phyloP scores from a whole-genome alignment of 2,329 filamentous ascomycete species.

The Nigrospora oryzae region DNA sequence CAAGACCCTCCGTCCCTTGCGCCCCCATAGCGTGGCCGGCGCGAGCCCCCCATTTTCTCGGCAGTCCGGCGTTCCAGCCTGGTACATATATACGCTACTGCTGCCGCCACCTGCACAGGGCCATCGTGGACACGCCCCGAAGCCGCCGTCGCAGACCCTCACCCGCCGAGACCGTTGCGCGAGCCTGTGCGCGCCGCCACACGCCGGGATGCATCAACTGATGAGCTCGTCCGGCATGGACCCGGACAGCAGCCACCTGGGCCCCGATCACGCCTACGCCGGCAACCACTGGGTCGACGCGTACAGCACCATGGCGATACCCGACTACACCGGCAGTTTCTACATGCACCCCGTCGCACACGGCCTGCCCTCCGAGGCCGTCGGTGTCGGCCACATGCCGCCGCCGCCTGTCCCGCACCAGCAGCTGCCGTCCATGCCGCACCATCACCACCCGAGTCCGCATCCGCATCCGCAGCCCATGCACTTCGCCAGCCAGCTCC shows the following conservation, averaged over 20 bases:
- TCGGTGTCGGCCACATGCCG: constrained; percentile 37
- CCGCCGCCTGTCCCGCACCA: constrained; percentile 54
- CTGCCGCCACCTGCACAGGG: neutral
- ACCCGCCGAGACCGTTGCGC: constrained; percentile 9
- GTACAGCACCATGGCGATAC: constrained; percentile 62
- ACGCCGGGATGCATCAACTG: constrained; percentile 35
- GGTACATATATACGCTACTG: neutral
- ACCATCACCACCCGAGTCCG: constrained; percentile 31
- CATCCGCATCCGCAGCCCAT: constrained; percentile 41
- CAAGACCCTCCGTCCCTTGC: constrained; percentile 17
- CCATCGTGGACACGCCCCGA: neutral
- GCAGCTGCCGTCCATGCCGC: constrained; percentile 37
- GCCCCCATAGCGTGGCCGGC: too few relatives aligned
- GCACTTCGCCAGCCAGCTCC: neutral
- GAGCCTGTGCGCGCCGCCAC: constrained; percentile 10
- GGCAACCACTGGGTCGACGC: constrained; percentile 47
- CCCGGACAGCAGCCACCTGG: constrained; percentile 32
- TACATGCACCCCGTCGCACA: constrained; percentile 47
- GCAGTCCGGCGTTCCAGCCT: neutral
- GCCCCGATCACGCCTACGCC: constrained; percentile 31
- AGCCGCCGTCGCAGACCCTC: constrained; percentile 3
- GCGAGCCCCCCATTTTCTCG: too few relatives aligned
- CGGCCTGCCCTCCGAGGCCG: constrained; percentile 39
- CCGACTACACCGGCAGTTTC: constrained; percentile 57
- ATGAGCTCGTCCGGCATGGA: constrained; percentile 36